Conservation (phyloP, 1,139 yeast species). For the Lodderomyces oxycetoniae region DNA sequence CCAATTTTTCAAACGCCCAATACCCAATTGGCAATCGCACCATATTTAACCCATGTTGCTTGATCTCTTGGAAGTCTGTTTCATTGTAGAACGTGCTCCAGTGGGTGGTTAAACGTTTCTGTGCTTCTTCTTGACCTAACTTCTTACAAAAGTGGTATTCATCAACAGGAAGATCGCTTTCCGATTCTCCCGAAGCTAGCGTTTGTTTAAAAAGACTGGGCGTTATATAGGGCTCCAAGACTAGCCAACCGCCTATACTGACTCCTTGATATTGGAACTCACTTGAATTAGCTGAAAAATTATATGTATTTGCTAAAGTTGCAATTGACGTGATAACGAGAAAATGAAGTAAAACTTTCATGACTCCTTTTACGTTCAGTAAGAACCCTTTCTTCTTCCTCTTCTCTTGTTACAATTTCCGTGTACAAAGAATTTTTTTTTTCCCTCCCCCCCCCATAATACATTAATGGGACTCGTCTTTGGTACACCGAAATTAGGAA, state of each 20-base stretch:
- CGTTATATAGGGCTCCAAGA: constrained; percentile 61
- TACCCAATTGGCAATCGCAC: constrained; percentile 66
- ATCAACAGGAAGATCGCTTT: constrained; percentile 46
- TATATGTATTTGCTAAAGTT: too few relatives aligned
- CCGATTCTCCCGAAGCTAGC: constrained; percentile 20
- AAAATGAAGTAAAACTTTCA: too few relatives aligned
- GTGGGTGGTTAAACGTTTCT: constrained; percentile 40
- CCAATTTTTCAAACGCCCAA: constrained; percentile 54
- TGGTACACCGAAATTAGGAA: too few relatives aligned
- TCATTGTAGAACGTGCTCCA: constrained; percentile 55
- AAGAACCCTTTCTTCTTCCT: too few relatives aligned
- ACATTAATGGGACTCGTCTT: too few relatives aligned
- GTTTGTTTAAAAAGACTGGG: constrained; percentile 50
- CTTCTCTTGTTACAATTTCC: too few relatives aligned
- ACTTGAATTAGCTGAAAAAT: constrained; percentile 3
- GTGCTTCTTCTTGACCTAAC: constrained; percentile 45
- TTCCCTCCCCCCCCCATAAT: too few relatives aligned
- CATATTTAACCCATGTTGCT: constrained; percentile 49
- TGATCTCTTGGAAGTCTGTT: constrained; percentile 46
- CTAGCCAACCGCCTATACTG: constrained; percentile 63
- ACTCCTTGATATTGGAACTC: constrained; percentile 43
- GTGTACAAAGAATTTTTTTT: too few relatives aligned
- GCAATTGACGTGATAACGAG: too few relatives aligned
- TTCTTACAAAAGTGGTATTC: constrained; percentile 50
- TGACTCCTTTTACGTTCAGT: too few relatives aligned